Conservation (phyloP, 2,329 filamentous ascomycete genomes). For the Botrytis porri region DNA sequence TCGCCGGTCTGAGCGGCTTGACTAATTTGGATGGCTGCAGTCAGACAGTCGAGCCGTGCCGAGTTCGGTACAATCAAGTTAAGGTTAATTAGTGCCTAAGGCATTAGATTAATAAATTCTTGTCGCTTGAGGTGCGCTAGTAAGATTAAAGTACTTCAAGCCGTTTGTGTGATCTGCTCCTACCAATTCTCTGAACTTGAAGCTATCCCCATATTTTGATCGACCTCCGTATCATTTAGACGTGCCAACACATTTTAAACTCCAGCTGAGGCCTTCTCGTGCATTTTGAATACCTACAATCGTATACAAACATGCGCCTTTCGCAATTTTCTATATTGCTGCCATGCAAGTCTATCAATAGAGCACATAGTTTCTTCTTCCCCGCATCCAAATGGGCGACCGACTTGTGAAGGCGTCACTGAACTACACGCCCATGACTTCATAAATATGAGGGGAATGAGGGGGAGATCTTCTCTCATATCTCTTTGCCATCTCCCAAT, state of each 20-base stretch:
- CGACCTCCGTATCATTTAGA: neutral
- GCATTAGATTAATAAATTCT: neutral
- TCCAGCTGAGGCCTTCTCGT: too few species aligned
- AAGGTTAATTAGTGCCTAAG: too few species aligned
- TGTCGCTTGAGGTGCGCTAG: neutral
- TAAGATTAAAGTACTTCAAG: neutral
- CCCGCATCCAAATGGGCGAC: neutral
- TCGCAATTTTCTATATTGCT: neutral
- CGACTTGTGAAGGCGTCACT: neutral
- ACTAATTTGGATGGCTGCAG: neutral
- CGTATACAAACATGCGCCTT: neutral
- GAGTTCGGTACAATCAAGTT: too few species aligned
- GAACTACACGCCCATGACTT: neutral
- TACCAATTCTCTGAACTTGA: neutral
- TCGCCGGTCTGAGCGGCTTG: neutral
- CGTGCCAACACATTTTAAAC: neutral
- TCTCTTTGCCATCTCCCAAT: too few species aligned
- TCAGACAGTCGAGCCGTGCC: too few species aligned
- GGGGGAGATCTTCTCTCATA: neutral
- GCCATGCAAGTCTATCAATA: constrained; percentile 8
- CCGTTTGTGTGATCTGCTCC: neutral
- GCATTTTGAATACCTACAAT: neutral
- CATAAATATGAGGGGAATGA: constrained; percentile 2
- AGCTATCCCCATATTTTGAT: neutral
- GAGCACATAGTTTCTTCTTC: neutral